Conservation (phyloP, 2,329 filamentous ascomycete genomes). For the Colletotrichum acutatum region DNA sequence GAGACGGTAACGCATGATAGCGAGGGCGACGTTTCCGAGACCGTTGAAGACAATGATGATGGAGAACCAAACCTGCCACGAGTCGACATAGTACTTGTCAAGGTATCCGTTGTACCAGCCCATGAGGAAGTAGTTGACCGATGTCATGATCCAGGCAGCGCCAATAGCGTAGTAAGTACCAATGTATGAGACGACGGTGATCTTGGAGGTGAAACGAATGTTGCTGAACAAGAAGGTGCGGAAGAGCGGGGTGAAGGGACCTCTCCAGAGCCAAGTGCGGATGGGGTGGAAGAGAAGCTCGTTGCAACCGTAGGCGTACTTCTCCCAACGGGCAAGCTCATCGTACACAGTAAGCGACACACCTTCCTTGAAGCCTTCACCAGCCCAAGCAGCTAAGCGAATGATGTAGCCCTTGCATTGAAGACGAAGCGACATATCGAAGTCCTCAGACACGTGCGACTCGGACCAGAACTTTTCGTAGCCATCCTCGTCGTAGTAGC, state of each 20-base stretch:
- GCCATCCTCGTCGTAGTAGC: conserved; percentile 75
- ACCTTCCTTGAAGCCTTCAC: conserved; percentile 84
- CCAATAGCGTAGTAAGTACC: conserved; percentile 85
- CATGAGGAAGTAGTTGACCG: conserved; percentile 79
- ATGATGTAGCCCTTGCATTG: conserved; percentile 79
- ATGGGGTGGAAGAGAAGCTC: conserved; percentile 85
- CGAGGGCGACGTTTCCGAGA: conserved; percentile 77
- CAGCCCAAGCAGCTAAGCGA: conserved; percentile 77
- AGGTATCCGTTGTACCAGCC: conserved; percentile 83
- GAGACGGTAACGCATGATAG: conserved; percentile 77
- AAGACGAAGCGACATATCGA: conserved; percentile 83
- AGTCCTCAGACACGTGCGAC: conserved; percentile 82
- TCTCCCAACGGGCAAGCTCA: conserved; percentile 86
- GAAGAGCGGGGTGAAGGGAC: conserved; percentile 85
- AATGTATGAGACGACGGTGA: conserved; percentile 81
- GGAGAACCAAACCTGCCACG: conserved; percentile 83
- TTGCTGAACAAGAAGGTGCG: conserved; percentile 77
- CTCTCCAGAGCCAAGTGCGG: conserved; percentile 76
- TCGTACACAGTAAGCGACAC: conserved; percentile 88
- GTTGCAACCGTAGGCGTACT: conserved; percentile 87
- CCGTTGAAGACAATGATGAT: conserved; percentile 83
- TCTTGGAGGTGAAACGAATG: conserved; percentile 80
- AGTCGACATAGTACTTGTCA: conserved; percentile 84
- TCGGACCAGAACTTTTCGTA: conserved; percentile 87
- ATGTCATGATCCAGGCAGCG: conserved; percentile 79